Evolutionary conservation across 768 basidiomycete genomes (phyloP).

Genomic region (Mycena maculata): DNA sequence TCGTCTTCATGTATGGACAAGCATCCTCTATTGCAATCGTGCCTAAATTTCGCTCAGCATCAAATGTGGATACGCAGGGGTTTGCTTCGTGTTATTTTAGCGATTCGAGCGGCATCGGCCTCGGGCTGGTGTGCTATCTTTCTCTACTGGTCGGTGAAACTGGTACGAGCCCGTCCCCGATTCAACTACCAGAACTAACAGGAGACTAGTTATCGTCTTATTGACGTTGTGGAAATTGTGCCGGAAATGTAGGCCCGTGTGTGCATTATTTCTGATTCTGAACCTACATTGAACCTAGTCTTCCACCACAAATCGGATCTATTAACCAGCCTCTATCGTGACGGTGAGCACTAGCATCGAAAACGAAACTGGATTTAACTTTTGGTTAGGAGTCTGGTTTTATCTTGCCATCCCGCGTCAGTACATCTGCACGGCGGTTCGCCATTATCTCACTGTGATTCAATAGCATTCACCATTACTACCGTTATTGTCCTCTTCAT

Average conservation of each 20-base stretch:
- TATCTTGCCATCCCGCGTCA: conserved; percentile 27
- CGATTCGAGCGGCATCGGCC: background rate
- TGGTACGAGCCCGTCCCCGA: background rate
- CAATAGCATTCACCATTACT: conserved; percentile 6
- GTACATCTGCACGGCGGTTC: background rate
- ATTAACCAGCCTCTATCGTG: conserved; percentile 20
- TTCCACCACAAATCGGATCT: background rate
- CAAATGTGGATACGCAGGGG: background rate
- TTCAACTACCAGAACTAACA: background rate
- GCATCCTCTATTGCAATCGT: too few relatives aligned
- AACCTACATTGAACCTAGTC: background rate
- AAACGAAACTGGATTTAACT: too few relatives aligned
- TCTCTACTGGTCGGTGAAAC: conserved; percentile 18
- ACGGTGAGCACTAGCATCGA: conserved; percentile 3
- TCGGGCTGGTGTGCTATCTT: conserved; percentile 16
- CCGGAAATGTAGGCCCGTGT: conserved; percentile 17
- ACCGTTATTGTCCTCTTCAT: background rate
- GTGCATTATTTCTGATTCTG: background rate
- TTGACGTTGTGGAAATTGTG: conserved; percentile 25
- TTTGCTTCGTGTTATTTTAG: conserved; percentile 2
- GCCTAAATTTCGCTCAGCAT: background rate
- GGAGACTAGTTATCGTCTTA: conserved; percentile 9
- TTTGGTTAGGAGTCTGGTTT: conserved; percentile 24
- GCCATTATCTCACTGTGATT: background rate
- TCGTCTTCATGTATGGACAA: background rate